phyloP scores from a whole-genome alignment of 208 protist genomes.

The Leishmania braziliensis region DNA sequence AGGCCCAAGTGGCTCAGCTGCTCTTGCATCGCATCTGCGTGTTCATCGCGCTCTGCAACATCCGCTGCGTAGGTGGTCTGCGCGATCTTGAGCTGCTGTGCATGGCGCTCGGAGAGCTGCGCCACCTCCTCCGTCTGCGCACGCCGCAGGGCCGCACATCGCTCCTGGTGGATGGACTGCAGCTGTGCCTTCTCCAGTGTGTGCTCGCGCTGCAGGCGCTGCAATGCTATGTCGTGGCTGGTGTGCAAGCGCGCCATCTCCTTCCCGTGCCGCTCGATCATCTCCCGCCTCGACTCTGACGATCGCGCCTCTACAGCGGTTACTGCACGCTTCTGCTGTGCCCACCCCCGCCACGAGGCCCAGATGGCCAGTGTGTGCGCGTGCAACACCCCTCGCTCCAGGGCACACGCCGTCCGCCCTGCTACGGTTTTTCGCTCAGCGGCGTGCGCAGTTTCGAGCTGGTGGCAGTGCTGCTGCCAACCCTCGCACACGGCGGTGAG shows the following conservation, averaged over 20 bases:
- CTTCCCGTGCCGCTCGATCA: constrained; percentile 13
- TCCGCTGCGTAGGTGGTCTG: constrained; percentile 5
- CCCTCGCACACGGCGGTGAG: constrained; percentile 31
- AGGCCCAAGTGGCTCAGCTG: constrained; percentile 20
- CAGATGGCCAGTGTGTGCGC: constrained; percentile 8
- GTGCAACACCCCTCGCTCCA: constrained; percentile 18
- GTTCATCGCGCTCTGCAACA: background rate
- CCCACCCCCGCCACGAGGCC: constrained; percentile 10
- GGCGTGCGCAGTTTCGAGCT: background rate
- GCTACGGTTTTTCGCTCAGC: background rate
- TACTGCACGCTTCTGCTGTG: constrained; percentile 1
- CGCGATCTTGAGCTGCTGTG: constrained; percentile 2
- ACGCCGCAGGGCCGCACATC: constrained; percentile 18
- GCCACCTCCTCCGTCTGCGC: constrained; percentile 16
- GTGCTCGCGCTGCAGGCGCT: constrained; percentile 11
- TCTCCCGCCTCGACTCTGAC: background rate
- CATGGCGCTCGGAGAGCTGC: constrained; percentile 13
- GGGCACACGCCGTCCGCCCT: constrained; percentile 2
- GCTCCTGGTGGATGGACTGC: constrained; percentile 28
- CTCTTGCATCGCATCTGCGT: constrained; percentile 1
- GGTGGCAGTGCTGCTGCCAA: constrained; percentile 34
- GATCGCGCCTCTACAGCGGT: background rate
- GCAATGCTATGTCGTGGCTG: constrained; percentile 9
- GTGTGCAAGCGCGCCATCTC: constrained; percentile 14
- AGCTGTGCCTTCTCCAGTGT: constrained; percentile 18